phyloP scores from a whole-genome alignment of 352 stramenopile species.

The Pythium guiyangense region DNA sequence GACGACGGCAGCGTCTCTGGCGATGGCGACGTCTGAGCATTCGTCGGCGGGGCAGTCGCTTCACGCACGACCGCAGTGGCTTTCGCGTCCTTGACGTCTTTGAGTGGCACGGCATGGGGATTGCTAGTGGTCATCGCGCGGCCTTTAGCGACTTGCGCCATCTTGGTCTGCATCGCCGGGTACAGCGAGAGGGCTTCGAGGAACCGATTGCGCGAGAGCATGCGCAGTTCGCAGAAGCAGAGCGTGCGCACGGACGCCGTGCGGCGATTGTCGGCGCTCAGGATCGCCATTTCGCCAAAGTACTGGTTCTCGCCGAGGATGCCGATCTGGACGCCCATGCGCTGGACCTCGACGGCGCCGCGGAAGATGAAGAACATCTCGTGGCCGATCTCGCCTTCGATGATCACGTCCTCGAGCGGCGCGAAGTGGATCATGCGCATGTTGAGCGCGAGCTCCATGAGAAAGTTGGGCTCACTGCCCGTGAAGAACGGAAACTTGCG shows the following conservation, averaged over 20 bases:
- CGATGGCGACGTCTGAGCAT: neutral
- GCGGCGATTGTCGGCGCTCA: constrained; percentile 68
- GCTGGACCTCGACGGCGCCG: constrained; percentile 65
- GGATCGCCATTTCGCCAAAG: constrained; percentile 81
- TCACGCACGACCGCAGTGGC: constrained; percentile 3
- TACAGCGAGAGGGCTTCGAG: constrained; percentile 69
- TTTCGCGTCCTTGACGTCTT: constrained; percentile 18
- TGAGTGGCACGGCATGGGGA: constrained; percentile 7
- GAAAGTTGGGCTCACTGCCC: constrained; percentile 72
- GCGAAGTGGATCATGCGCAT: constrained; percentile 85
- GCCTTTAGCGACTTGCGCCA: constrained; percentile 42
- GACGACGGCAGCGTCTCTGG: neutral
- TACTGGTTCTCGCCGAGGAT: constrained; percentile 78
- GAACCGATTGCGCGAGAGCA: constrained; percentile 78
- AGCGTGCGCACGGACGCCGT: constrained; percentile 70
- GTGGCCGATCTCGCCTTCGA: constrained; percentile 77
- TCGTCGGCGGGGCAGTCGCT: neutral
- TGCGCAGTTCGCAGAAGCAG: constrained; percentile 78
- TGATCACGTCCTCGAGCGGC: constrained; percentile 70
- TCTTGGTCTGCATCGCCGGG: constrained; percentile 58
- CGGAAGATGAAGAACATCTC: constrained; percentile 88
- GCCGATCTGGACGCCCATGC: constrained; percentile 51
- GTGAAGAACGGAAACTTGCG: constrained; percentile 83
- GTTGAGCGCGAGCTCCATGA: constrained; percentile 76
- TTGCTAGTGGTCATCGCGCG: constrained; percentile 17